Evolutionary conservation across 176 grass and related monocot genomes (phyloP).

Genomic region (Zea luxurians): DNA sequence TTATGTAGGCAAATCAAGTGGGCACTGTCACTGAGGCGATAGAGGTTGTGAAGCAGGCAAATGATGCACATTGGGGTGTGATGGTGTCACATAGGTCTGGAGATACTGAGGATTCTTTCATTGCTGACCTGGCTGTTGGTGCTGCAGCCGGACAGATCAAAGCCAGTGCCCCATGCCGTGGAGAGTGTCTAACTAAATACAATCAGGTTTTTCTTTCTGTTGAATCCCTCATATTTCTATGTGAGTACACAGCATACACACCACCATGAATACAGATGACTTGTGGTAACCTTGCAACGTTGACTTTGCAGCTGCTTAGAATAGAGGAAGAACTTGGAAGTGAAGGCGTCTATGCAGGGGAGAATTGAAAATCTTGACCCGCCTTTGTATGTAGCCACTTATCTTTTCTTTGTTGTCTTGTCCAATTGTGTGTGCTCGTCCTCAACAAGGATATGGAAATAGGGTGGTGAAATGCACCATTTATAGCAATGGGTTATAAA

Average conservation of each 20-base stretch:
- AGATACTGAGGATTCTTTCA: constrained; percentile 86
- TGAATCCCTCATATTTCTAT: constrained; percentile 7
- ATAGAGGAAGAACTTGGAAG: constrained; percentile 93
- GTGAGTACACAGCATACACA: background rate
- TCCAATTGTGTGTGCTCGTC: constrained; percentile 21
- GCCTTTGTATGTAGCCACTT: constrained; percentile 7
- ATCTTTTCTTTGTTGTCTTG: background rate
- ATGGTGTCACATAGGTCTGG: constrained; percentile 82
- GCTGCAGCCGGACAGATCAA: constrained; percentile 79
- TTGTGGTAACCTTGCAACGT: constrained; percentile 22
- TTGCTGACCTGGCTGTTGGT: constrained; percentile 86
- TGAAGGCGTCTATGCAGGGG: constrained; percentile 71
- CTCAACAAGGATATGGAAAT: constrained; percentile 24
- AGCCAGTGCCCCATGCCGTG: constrained; percentile 83
- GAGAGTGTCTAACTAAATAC: constrained; percentile 85
- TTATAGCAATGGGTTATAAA: background rate
- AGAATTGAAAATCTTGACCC: constrained; percentile 34
- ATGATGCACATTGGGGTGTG: constrained; percentile 92
- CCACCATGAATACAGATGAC: background rate
- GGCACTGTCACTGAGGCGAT: constrained; percentile 93
- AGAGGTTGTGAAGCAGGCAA: constrained; percentile 96
- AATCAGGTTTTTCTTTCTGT: constrained; percentile 69
- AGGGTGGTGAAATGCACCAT: constrained; percentile 6
- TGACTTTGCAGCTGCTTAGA: constrained; percentile 69
- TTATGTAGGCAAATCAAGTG: constrained; percentile 82